A percentile compares a stretch with the other conserved stretches of the same genome.
phyloP scores from a whole-genome alignment of 1,284 basidiomycete genomes.

The Chalciporus sp. region DNA sequence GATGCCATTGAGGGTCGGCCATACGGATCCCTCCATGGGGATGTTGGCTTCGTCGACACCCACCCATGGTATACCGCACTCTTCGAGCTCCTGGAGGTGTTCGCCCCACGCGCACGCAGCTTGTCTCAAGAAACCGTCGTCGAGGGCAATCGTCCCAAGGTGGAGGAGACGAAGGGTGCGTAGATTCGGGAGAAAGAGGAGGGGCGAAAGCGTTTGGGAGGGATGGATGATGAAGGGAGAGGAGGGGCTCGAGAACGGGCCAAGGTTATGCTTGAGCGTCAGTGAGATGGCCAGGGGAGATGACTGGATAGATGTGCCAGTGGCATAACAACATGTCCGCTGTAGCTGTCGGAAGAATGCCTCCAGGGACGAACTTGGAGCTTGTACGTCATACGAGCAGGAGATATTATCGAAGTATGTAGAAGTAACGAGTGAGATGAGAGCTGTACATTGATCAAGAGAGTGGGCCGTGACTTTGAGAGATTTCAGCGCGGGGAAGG shows the following conservation, averaged over 20 bases:
- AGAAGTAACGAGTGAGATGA: conserved; percentile 29
- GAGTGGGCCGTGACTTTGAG: conserved; percentile 27
- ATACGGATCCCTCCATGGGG: conserved; percentile 11
- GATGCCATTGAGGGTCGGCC: conserved; percentile 27
- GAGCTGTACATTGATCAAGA: conserved; percentile 31
- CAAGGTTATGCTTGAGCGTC: conserved; percentile 31
- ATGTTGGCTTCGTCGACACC: conserved; percentile 18
- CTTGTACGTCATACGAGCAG: conserved; percentile 34
- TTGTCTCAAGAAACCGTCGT: conserved; percentile 28
- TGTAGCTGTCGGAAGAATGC: conserved; percentile 28
- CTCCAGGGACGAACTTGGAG: conserved; percentile 22
- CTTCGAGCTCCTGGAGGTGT: conserved; percentile 28
- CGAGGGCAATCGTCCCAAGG: conserved; percentile 30
- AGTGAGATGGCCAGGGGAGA: conserved; percentile 16
- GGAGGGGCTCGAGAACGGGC: conserved; percentile 15
- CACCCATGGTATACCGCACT: conserved; percentile 32
- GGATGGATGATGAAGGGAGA: conserved; percentile 28
- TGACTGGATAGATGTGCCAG: neutral
- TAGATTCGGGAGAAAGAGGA: conserved; percentile 23
- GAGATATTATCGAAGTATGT: conserved; percentile 20
- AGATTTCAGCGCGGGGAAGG: conserved; percentile 24
- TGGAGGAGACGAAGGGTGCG: conserved; percentile 27
- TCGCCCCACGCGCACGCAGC: conserved; percentile 30
- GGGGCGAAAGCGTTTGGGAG: conserved; percentile 23
- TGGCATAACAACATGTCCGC: conserved; percentile 12